A percentile compares a stretch with the other conserved stretches of the same genome.
Evolutionary conservation across 73 alveolate species (phyloP).

Genomic region (Stentor roeselii): DNA sequence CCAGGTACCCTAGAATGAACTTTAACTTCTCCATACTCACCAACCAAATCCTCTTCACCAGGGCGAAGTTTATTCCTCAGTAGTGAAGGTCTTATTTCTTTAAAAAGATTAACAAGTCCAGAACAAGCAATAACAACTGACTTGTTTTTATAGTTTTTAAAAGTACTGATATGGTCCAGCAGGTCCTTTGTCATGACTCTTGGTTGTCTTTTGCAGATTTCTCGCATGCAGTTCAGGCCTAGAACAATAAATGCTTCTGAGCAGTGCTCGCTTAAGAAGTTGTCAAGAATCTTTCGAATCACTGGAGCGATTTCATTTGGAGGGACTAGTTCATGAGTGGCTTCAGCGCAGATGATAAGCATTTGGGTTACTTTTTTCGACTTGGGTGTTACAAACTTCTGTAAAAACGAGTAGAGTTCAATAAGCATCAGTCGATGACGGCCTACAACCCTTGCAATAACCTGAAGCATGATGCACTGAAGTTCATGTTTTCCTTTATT

Average conservation of each 20-base stretch:
- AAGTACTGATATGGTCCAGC: constrained; percentile 58
- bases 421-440: constrained; percentile 72
- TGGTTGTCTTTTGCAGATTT: constrained; percentile 76
- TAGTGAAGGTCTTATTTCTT: constrained; percentile 59
- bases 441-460: constrained; percentile 86
- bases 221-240: constrained; percentile 76
- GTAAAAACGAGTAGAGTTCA: constrained; percentile 64
- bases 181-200: constrained; percentile 63
- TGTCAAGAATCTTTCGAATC: constrained; percentile 64
- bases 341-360: constrained; percentile 80
- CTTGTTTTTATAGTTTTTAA: constrained; percentile 64
- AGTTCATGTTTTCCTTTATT: constrained; percentile 70
- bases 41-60: constrained; percentile 64
- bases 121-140: constrained; percentile 82
- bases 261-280: constrained; percentile 73
- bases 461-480: constrained; percentile 62
- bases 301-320: constrained; percentile 84
- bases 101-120: constrained; percentile 62
- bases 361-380: constrained; percentile 72
- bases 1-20: constrained; percentile 35
- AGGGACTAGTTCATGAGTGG: constrained; percentile 86
- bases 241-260: constrained; percentile 37
- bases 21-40: constrained; percentile 43
- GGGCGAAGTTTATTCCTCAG: constrained; percentile 71
- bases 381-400: constrained; percentile 65